Evolutionary conservation across 2,329 filamentous ascomycete species (phyloP).

Genomic region (Penicillium sp.): DNA sequence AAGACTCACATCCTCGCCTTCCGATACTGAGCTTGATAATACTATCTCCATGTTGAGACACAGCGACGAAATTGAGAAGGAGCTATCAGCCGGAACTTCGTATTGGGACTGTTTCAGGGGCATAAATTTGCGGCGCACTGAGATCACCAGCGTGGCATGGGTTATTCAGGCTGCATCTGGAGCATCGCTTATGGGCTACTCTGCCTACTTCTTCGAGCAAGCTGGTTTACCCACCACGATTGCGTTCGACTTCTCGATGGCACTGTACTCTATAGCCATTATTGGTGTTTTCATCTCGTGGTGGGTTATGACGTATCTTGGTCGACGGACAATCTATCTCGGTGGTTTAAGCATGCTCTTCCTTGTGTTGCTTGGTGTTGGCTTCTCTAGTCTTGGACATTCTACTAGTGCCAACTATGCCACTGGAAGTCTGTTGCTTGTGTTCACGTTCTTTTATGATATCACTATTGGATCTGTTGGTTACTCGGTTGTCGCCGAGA

Average conservation of each 20-base stretch:
- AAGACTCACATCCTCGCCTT: neutral
- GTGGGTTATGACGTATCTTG: constrained; percentile 27
- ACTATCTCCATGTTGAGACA: neutral
- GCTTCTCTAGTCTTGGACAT: constrained; percentile 31
- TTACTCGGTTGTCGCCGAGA: constrained; percentile 48
- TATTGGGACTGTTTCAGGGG: constrained; percentile 35
- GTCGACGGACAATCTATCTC: constrained; percentile 28
- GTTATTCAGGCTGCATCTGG: constrained; percentile 41
- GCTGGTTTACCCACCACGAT: constrained; percentile 25
- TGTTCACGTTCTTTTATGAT: constrained; percentile 38
- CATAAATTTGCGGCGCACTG: constrained; percentile 36
- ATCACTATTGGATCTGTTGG: constrained; percentile 38
- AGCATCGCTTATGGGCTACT: constrained; percentile 46
- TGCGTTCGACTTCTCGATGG: constrained; percentile 33
- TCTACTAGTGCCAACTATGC: constrained; percentile 39
- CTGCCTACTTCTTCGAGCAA: constrained; percentile 49
- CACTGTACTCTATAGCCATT: constrained; percentile 31
- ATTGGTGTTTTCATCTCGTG: constrained; percentile 30
- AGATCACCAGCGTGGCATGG: constrained; percentile 40
- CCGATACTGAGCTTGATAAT: neutral
- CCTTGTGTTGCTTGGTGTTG: constrained; percentile 31
- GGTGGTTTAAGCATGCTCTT: constrained; percentile 29
- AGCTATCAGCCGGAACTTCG: neutral
- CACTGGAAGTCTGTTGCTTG: constrained; percentile 31
- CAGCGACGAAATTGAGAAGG: neutral